Base-by-base conservation (phyloP, 208 protist genomes). In the Trypanosoma caninum region DNA sequence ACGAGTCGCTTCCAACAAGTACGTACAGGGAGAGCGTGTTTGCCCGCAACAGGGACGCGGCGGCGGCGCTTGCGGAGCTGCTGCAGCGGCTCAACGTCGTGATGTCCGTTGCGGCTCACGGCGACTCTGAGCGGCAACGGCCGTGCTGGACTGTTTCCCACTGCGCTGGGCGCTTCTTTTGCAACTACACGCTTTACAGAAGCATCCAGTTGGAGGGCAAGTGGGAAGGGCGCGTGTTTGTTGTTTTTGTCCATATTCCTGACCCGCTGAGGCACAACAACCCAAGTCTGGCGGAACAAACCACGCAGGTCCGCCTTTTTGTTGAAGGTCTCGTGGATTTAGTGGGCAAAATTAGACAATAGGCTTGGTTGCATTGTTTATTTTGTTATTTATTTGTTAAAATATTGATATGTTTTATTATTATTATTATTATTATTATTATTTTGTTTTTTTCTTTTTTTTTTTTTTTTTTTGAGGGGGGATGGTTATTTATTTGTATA, bases 151-250 rank as follows among this genome's bases (percentile, higher is more conserved):
- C 66, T 13, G 66, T 88, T 14, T 89, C 82, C 10, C 57, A 53
- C 41, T 56, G 88, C 38, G 86, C 82, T 3, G 86, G 82, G 1
- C 74, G 80, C 11, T 89, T 90, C 55, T 56, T 88, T 37, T 93
- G 82, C 64, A 90, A 93, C 65, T 89, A 69, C 42, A 54, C 69
- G 18, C 69, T 93, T 16, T 93, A 90, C 57, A 56, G 65, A 22
- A 65, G 66, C 9, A 44, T 88, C 28, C 37, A 72, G 14, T 51
- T 89, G 14, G 80, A 89, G 59, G 52, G 84, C 20, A 69, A 67
- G 52, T 73, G 79, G 62, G 35, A 35, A 16, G 51, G 51, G 2
- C 57, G 51, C 9, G 79, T 86, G 18, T 74, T 54, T 48, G 55
- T 51, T 10, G 56, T 87, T 11, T 84, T 90, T 59, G 56, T 90